phyloP scores from a whole-genome alignment of 805 yeast genomes.

The Wickerhamomyces rabaulensis region DNA sequence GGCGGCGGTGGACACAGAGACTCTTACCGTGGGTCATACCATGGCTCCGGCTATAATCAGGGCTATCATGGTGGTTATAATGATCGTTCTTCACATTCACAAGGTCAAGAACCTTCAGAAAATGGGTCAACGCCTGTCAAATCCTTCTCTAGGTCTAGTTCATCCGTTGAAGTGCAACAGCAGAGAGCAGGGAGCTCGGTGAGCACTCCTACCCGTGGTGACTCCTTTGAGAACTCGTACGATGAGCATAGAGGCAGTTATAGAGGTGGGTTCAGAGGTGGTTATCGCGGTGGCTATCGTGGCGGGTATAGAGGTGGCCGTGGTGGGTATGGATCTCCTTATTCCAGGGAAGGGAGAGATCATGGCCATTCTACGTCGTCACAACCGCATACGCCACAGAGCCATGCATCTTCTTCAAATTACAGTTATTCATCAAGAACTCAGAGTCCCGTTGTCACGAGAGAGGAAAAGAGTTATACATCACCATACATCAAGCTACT shows the following conservation, averaged over 20 bases:
- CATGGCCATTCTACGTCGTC: not conserved
- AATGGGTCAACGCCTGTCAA: not conserved
- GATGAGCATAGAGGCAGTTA: not conserved
- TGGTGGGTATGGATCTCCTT: slow-evolving; percentile 1
- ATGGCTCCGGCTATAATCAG: not conserved
- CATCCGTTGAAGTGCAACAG: not conserved
- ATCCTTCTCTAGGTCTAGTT: not conserved
- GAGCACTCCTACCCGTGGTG: not conserved
- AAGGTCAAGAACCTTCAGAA: not conserved
- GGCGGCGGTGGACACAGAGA: not conserved
- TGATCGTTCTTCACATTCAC: not conserved
- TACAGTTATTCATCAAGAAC: not conserved
- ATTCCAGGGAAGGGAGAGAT: not conserved
- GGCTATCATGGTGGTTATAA: not conserved
- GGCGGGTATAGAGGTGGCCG: not conserved
- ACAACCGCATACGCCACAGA: not conserved
- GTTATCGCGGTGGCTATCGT: slow-evolving; percentile 4
- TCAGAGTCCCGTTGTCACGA: not conserved
- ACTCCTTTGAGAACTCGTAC: not conserved
- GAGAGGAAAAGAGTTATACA: not conserved
- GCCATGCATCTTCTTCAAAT: not conserved
- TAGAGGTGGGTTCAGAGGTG: not conserved
- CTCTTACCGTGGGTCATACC: not conserved
- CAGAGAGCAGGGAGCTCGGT: not conserved
- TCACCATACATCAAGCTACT: slow-evolving; percentile 14